Conservation (phyloP, 2,329 filamentous ascomycete genomes). For the Microdochium paspali region DNA sequence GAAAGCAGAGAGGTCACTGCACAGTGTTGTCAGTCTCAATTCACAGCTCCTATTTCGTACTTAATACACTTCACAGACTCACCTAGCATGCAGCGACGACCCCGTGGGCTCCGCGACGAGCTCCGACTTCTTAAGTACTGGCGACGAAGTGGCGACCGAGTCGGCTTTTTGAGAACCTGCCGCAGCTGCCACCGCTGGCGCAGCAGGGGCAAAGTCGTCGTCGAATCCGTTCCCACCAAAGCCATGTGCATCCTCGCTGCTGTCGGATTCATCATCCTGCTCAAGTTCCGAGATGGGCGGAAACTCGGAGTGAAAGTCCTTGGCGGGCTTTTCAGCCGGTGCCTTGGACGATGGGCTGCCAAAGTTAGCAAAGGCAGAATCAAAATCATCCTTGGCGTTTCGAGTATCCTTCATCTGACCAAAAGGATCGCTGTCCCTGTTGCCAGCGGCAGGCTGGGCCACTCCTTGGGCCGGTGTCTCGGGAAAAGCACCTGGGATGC, state of each 20-base stretch:
- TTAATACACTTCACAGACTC: too few relatives aligned
- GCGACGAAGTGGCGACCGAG: constrained; percentile 8
- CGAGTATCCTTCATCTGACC: constrained; percentile 37
- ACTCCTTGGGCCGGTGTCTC: constrained; percentile 26
- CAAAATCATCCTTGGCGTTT: constrained; percentile 72
- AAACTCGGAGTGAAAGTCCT: constrained; percentile 62
- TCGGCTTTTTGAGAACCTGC: not conserved
- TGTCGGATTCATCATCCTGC: constrained; percentile 76
- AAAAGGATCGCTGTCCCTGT: constrained; percentile 38
- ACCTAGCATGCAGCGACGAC: not conserved
- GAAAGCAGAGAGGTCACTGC: constrained; percentile 17
- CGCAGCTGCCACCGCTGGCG: constrained; percentile 17
- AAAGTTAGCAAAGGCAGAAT: constrained; percentile 76
- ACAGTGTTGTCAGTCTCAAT: not conserved
- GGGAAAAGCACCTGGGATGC: constrained; percentile 43
- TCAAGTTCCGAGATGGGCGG: constrained; percentile 87
- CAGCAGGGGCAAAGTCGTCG: constrained; percentile 75
- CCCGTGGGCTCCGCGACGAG: constrained; percentile 15
- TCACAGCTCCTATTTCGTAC: too few relatives aligned
- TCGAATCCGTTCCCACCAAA: constrained; percentile 81
- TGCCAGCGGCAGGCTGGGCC: constrained; percentile 14
- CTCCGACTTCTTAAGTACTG: constrained; percentile 17
- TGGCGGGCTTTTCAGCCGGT: constrained; percentile 29
- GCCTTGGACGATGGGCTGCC: constrained; percentile 37
- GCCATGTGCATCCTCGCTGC: constrained; percentile 68